phyloP scores from a whole-genome alignment of 345 rosid genomes.

The Chamaenerion angustifolium region DNA sequence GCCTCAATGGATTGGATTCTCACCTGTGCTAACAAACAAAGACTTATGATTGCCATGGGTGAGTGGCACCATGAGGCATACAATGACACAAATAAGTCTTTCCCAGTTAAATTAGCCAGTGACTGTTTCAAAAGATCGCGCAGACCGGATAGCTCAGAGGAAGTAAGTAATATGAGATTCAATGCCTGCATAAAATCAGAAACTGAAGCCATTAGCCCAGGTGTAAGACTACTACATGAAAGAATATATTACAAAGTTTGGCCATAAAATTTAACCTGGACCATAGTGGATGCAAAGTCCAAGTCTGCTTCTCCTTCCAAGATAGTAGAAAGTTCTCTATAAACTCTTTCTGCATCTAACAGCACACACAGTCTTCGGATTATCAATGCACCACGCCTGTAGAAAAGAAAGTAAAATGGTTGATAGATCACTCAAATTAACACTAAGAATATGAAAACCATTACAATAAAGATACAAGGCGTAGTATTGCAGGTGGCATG shows the following conservation, averaged over 20 bases:
- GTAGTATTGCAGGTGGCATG: neutral
- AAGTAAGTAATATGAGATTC: constrained; percentile 89
- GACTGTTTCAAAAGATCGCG: constrained; percentile 75
- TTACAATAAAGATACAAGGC: neutral
- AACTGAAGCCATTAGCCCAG: neutral
- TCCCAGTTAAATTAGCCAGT: constrained; percentile 59
- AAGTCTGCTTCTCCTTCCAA: constrained; percentile 90
- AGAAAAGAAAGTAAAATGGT: constrained; percentile 7
- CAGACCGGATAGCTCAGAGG: constrained; percentile 76
- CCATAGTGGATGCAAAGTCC: constrained; percentile 90
- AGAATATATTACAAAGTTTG: no score
- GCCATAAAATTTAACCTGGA: constrained; percentile 43
- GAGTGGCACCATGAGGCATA: constrained; percentile 99
- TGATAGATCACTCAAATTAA: neutral
- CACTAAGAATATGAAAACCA: neutral
- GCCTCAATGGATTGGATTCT: no score
- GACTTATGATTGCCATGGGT: constrained; percentile 93
- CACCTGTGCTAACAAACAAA: constrained; percentile 91
- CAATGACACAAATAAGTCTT: constrained; percentile 62
- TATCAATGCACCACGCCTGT: constrained; percentile 95
- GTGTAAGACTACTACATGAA: no score
- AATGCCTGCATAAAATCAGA: constrained; percentile 47
- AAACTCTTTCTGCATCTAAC: constrained; percentile 85
- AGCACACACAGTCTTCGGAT: constrained; percentile 85
- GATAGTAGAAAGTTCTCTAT: constrained; percentile 71